These are phyloP conservation scores for Diaporthe citrichinensis DNA, from an alignment of 2,329 filamentous ascomycete species.

Conservation along the genomic window DNA sequence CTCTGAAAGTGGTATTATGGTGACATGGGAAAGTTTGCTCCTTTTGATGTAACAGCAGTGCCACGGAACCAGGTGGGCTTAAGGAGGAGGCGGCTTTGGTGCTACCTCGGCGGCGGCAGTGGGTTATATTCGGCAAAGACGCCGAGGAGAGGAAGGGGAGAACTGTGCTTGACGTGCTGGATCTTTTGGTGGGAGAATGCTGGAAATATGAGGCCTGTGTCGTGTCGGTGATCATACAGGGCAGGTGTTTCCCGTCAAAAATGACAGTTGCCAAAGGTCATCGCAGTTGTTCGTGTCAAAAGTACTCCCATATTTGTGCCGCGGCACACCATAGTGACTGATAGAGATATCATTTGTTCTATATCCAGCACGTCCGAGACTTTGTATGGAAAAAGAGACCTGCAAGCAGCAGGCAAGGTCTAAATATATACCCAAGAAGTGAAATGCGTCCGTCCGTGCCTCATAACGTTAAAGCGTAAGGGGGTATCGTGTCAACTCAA, in stretches of 20 bases:
- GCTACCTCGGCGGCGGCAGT: not conserved
- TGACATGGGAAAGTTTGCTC: not conserved
- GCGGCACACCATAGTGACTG: not conserved
- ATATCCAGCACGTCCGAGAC: not conserved
- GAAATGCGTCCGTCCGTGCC: slow-evolving; percentile 9
- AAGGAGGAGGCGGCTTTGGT: not conserved
- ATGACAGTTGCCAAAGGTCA: too few relatives aligned
- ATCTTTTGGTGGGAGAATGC: not conserved
- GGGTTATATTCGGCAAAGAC: too few relatives aligned
- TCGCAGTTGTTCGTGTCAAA: too few relatives aligned
- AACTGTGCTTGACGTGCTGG: not conserved
- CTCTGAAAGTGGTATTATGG: not conserved
- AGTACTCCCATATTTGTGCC: too few relatives aligned
- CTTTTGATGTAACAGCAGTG: not conserved
- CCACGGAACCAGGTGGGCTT: not conserved
- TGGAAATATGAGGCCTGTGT: not conserved
- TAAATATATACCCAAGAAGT: slow-evolving; percentile 30
- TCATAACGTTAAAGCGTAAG: slow-evolving; percentile 19
- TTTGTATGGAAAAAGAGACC: not conserved
- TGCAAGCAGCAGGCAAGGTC: not conserved
- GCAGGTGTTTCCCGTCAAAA: too few relatives aligned
- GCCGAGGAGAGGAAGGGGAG: not conserved
- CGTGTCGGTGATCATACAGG: too few relatives aligned
- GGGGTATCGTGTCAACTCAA: slow-evolving; percentile 30
- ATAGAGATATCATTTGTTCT: not conserved